Base-by-base conservation (phyloP, 192 early-diverging fungal genomes). In the Linnemannia exigua region DNA sequence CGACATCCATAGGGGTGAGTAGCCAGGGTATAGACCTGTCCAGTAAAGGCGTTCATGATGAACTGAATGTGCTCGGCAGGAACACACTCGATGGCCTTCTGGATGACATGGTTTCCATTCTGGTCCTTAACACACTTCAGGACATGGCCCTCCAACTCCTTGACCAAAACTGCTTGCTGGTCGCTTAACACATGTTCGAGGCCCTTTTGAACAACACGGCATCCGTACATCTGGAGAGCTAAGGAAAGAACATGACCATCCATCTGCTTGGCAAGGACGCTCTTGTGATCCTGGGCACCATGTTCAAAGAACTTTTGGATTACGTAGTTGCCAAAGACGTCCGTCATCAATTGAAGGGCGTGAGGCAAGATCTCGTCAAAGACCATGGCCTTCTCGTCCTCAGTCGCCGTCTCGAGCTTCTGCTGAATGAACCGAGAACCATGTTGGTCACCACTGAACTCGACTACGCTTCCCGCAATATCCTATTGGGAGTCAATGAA, bases 281-380 rank as follows among this genome's bases (percentile, higher is more conserved):
- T 93, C 91, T 98, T 98, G 83, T 99, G 98, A 79, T 91, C 89
- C 88, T 94, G 95, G 80, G 94, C 96, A 81, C 96, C 97, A 84
- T 99, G 96, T 89, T 99, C 98, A 91, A 99, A 99, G 88, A 99
- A 97, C 89, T 98, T 99, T 90, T 99, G 98, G 75, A 99, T 95
- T 68, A 99, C 98, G 82, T 99, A 99, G 91, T 99, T 99, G 66
- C 98, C 98, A 95, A 99, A 99, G 5, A 99, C 98, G 79, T 99
- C 98, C 1, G 97, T 98, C 97, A 98, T 99, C 58, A 99, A 90
- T 76, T 98, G 96, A 63, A 97, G 89, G 4, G 95, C 93, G 70
- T 94, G 94, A 9, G 96, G 96, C 63, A 96, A 86, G 44, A 99
- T 95, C 79, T 99, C 98, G 28, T 95, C 95, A 91, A 99, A 99